A percentile compares a stretch with the other conserved stretches of the same genome.
Conservation (phyloP, 192 early-diverging fungal species). For the Rhizoclosmatium sp. region DNA sequence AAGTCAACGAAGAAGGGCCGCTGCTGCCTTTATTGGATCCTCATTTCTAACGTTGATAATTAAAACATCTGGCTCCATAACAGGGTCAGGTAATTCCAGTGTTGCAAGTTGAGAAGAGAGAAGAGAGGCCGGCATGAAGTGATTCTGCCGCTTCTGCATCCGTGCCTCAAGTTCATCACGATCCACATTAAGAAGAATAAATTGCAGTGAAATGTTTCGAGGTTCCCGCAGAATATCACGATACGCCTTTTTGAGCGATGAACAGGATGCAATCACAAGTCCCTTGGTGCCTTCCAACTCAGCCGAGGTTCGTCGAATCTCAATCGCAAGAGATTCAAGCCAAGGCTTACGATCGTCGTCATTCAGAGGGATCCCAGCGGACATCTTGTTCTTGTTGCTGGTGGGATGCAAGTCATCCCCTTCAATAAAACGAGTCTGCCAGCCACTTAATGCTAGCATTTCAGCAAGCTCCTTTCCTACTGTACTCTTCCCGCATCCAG, state of each 20-base stretch:
- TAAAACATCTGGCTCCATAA: not conserved
- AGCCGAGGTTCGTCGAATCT: not conserved
- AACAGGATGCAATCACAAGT: slow-evolving; percentile 20
- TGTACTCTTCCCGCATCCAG: slow-evolving; percentile 36
- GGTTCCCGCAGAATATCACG: slow-evolving; percentile 8
- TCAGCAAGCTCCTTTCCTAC: slow-evolving; percentile 9
- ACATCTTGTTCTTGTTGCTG: slow-evolving; percentile 33
- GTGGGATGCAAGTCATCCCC: slow-evolving; percentile 35
- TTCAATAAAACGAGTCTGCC: slow-evolving; percentile 17
- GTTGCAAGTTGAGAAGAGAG: slow-evolving; percentile 20
- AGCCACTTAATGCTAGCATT: not conserved
- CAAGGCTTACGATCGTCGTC: slow-evolving; percentile 33
- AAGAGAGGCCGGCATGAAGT: slow-evolving; percentile 12
- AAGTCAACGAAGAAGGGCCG: not conserved
- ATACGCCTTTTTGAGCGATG: slow-evolving; percentile 19
- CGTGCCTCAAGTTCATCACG: not conserved
- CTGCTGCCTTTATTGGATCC: not conserved
- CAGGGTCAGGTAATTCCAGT: slow-evolving; percentile 8
- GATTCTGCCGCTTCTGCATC: not conserved
- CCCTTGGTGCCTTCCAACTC: not conserved
- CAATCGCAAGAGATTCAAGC: not conserved
- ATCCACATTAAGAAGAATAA: not conserved
- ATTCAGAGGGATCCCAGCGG: slow-evolving; percentile 23
- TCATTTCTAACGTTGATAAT: not conserved
- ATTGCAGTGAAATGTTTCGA: not conserved